Evolutionary conservation across 352 stramenopile genomes (phyloP), one percentile per base, ranked within the genome.

Genomic region (Globisporangium canariense): DNA sequence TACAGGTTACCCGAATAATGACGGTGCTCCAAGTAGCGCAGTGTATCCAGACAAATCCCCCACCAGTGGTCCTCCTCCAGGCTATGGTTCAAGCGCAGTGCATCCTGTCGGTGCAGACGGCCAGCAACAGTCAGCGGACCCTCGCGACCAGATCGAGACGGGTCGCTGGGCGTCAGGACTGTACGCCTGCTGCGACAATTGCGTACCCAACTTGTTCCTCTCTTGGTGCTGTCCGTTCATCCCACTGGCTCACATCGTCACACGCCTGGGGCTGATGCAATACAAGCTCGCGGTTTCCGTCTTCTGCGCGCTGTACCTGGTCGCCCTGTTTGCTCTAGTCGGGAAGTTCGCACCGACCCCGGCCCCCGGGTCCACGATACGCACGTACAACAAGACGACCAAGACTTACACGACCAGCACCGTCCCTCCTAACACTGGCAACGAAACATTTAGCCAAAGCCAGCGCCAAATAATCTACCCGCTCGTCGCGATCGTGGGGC

Each of bases 151-250:
- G 60, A 66, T 66, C 60, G 16, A 66, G 40, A 56, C n/a, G 3
- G 40, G 40, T 1, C 51, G 60, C 2, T 76, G 70, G 70, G 59
- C 25, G 1, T 51, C 61, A 5, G 64, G 64, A 1, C 36, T 81
- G 3, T 81, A 62, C 55, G 54, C 62, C 14, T 78, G 70, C 62
- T 73, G 58, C 41, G 59, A 73, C 57, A 14, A 65, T 46, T 64
- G 58, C 49, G 54, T 73, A 25, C 68, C 74, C 13, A 81, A 78
- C 61, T 68, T 66, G 50, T 36, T 20, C 16, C 61, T 77, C 58
- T 45, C 67, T 8, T 68, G n/a, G 16, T 69, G 64, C 51, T 74
- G 53, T 9, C 70, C 73, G 53, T 81, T 58, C 62, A 53, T 81
- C 18, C 47, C 70, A 22, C 32, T 81, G 4, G 70, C 70, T 0